These are phyloP conservation scores for Pouteria glomerata DNA, from an alignment of 148 eudicot genomes.

Conservation along the genomic window DNA sequence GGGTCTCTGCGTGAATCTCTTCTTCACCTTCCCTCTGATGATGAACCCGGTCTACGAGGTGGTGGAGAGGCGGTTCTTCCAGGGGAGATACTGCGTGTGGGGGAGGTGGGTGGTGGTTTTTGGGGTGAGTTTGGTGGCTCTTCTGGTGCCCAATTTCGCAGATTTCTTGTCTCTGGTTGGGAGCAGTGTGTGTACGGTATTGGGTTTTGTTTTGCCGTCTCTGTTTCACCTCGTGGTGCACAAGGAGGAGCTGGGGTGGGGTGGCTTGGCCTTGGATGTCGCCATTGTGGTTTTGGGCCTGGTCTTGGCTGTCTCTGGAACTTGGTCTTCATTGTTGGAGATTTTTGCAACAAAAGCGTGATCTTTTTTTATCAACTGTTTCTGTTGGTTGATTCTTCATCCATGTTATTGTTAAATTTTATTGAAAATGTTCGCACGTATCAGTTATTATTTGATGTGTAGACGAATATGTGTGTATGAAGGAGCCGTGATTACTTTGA, in stretches of 20 bases:
- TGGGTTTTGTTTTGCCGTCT: slow-evolving; percentile 70
- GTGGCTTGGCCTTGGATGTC: slow-evolving; percentile 31
- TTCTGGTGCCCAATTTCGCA: slow-evolving; percentile 58
- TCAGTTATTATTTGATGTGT: too few species aligned
- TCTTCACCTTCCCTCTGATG: slow-evolving; percentile 64
- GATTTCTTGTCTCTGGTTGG: slow-evolving; percentile 73
- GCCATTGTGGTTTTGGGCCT: slow-evolving; percentile 44
- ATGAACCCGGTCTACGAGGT: slow-evolving; percentile 78
- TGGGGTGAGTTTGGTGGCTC: slow-evolving; percentile 43
- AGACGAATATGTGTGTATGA: too few species aligned
- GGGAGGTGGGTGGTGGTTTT: slow-evolving; percentile 50
- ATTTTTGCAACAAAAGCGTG: slow-evolving; percentile 28
- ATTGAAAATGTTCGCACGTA: too few species aligned
- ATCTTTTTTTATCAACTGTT: too few species aligned
- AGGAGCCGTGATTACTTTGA: too few species aligned
- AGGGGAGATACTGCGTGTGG: slow-evolving; percentile 51
- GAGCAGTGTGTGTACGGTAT: slow-evolving; percentile 57
- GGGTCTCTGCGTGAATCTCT: slow-evolving; percentile 55
- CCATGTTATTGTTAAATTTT: too few species aligned
- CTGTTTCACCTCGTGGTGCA: slow-evolving; percentile 53
- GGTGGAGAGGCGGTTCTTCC: slow-evolving; percentile 45
- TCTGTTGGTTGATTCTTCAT: too few species aligned
- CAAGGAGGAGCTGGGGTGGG: slow-evolving; percentile 35
- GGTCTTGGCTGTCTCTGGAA: slow-evolving; percentile 51
- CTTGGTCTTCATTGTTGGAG: slow-evolving; percentile 48